Conservation (phyloP, 1,284 basidiomycete genomes). For the Cystobasidium sp. region DNA sequence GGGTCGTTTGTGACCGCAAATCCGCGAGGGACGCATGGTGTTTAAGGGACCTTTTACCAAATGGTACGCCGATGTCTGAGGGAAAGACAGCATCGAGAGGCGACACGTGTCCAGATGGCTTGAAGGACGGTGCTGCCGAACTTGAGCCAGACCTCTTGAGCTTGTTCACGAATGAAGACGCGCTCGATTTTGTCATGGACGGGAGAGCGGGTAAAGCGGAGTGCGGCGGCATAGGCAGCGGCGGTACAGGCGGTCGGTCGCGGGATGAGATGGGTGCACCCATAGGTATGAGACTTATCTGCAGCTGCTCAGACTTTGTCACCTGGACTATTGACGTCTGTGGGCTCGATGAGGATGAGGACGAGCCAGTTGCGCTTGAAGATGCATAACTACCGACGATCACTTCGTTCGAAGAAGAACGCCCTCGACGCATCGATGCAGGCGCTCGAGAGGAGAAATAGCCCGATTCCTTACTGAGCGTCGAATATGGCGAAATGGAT, state of each 20-base stretch:
- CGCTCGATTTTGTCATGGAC: background rate
- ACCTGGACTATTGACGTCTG: background rate
- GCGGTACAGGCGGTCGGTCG: background rate
- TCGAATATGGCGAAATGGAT: constrained; percentile 18
- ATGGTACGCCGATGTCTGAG: background rate
- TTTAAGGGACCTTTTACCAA: constrained; percentile 10
- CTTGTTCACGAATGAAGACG: constrained; percentile 28
- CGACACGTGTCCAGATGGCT: background rate
- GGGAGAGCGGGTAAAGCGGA: constrained; percentile 11
- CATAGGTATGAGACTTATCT: constrained; percentile 3
- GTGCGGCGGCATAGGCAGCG: background rate
- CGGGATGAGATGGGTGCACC: background rate
- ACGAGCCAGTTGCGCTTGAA: background rate
- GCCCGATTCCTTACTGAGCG: constrained; percentile 26
- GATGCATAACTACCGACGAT: constrained; percentile 3
- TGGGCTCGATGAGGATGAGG: constrained; percentile 6
- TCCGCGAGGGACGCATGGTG: constrained; percentile 25
- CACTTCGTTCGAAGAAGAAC: constrained; percentile 26
- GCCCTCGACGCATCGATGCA: constrained; percentile 7
- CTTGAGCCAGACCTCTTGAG: constrained; percentile 10
- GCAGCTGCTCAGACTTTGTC: background rate
- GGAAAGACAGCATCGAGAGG: constrained; percentile 8
- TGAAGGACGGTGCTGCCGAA: background rate
- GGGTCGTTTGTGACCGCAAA: constrained; percentile 10
- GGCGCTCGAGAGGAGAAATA: constrained; percentile 8